Evolutionary conservation across 1,139 yeast genomes (phyloP).

Genomic region (Yamadazyma atlantica): DNA sequence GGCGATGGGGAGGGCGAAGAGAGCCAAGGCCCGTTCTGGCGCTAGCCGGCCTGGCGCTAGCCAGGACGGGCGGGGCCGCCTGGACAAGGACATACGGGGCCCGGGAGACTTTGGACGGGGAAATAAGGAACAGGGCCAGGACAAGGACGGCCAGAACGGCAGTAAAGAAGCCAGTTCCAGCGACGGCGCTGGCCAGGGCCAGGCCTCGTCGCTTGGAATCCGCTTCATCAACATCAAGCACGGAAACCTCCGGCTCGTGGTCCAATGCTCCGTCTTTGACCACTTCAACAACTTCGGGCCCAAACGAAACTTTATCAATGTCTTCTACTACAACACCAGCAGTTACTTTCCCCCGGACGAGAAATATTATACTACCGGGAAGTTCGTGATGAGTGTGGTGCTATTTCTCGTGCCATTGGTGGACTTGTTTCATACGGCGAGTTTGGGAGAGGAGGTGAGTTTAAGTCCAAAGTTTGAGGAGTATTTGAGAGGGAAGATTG

Average conservation of each 20-base stretch:
- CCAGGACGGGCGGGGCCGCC: too few relatives aligned
- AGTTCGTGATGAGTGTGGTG: conserved; percentile 20
- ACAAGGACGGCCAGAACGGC: too few relatives aligned
- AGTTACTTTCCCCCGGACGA: conserved; percentile 7
- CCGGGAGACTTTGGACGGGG: too few relatives aligned
- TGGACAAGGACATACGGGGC: too few relatives aligned
- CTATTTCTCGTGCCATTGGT: conserved; percentile 29
- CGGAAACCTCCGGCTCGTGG: conserved; percentile 27
- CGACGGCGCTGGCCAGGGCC: too few relatives aligned
- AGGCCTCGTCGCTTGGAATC: too few relatives aligned
- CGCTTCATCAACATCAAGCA: conserved; percentile 32
- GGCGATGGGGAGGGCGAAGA: conserved; percentile 23
- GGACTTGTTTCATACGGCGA: conserved; percentile 21
- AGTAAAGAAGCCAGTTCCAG: too few relatives aligned
- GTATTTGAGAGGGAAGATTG: conserved; percentile 21
- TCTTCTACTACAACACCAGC: conserved; percentile 18
- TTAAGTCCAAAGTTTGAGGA: conserved; percentile 21
- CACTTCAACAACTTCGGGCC: conserved; percentile 31
- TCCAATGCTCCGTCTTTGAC: conserved; percentile 25
- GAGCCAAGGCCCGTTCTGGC: too few relatives aligned
- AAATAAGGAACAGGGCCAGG: too few relatives aligned
- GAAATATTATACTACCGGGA: conserved; percentile 9
- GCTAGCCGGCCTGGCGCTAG: too few relatives aligned
- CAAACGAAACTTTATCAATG: conserved; percentile 33
- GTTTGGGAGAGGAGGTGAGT: conserved; percentile 7